Base-by-base conservation (phyloP, 441 rosid genomes). In the Melastoma candidum region DNA sequence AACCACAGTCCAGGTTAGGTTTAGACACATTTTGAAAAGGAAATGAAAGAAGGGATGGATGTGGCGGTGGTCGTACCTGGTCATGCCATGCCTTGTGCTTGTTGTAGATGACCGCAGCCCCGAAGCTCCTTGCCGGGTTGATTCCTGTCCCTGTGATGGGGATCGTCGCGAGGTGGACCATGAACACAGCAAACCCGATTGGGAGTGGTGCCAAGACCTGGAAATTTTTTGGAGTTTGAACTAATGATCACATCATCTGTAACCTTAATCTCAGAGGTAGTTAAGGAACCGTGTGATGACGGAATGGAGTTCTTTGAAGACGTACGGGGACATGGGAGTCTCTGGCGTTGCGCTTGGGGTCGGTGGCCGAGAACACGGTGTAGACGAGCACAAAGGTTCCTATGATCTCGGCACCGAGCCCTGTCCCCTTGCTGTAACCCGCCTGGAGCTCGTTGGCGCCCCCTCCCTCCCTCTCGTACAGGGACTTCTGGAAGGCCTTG, bases 301-400 rank as follows among this genome's bases (percentile, higher is more conserved):
- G 2, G 26, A 3, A 3, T 5, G 22, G n/a, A 58, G 24, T 0
- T 14, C 39, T 47, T 22, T 11, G 12, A 52, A 47, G 46, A 56
- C 78, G 26, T 69, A 77, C 85, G n/a, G 90, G 89, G 41, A 82
- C 75, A 60, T 82, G 84, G 49, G 77, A 77, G 76, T 83, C 85
- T 26, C 83, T 76, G 2, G 90, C 90, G 54, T 32, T 83, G 46
- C 90, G 64, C 67, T 83, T 83, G 25, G 90, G 84, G 49, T 83
- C 90, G 11, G 90, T 83, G 71, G 90, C 90, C 12, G 90, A 69
- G 74, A 83, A 80, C 52, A 82, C 89, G 3, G 88, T 79, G 78
- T 82, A 79, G 44, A 82, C 88, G 1, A 81, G 80, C 49, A 76
- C 84, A 26, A 81, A 82, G 22, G 85, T 82, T 6, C 89, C 89